Conservation (phyloP, 2,329 filamentous ascomycete genomes). For the Botryotinia convoluta region DNA sequence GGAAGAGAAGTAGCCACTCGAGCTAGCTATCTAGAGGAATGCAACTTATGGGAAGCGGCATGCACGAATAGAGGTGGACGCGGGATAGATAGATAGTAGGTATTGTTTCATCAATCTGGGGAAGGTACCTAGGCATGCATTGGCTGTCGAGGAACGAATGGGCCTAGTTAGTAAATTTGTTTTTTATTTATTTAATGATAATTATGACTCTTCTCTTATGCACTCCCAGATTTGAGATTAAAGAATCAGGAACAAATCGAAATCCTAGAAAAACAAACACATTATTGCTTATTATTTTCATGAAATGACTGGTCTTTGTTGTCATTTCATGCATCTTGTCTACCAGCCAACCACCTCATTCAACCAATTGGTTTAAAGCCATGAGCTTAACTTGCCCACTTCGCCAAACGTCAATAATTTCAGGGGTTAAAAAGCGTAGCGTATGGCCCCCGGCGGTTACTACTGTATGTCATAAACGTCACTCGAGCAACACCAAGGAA, state of each 20-base stretch:
- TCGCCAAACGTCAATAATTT: conserved; percentile 4
- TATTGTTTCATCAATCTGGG: conserved; percentile 35
- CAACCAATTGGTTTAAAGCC: not conserved
- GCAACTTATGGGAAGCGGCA: conserved; percentile 16
- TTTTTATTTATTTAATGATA: not conserved
- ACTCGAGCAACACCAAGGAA: not conserved
- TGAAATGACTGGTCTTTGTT: not conserved
- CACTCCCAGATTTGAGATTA: not conserved
- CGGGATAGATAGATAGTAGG: not conserved
- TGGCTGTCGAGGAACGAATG: conserved; percentile 22
- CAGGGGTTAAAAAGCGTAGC: not conserved
- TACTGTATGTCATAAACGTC: not conserved
- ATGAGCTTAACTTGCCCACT: not conserved
- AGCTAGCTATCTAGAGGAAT: conserved; percentile 15
- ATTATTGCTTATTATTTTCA: conserved; percentile 6
- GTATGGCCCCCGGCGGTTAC: not conserved
- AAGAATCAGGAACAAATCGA: not conserved
- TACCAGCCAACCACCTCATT: conserved; percentile 8
- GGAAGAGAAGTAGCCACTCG: not conserved
- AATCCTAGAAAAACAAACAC: not conserved
- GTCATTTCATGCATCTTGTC: conserved; percentile 7
- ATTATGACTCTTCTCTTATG: not conserved
- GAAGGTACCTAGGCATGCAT: conserved; percentile 30
- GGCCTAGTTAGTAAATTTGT: not conserved
- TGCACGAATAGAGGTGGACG: not conserved